Evolutionary conservation across 768 basidiomycete species (phyloP).

Genomic region (Russula ochroleuca): DNA sequence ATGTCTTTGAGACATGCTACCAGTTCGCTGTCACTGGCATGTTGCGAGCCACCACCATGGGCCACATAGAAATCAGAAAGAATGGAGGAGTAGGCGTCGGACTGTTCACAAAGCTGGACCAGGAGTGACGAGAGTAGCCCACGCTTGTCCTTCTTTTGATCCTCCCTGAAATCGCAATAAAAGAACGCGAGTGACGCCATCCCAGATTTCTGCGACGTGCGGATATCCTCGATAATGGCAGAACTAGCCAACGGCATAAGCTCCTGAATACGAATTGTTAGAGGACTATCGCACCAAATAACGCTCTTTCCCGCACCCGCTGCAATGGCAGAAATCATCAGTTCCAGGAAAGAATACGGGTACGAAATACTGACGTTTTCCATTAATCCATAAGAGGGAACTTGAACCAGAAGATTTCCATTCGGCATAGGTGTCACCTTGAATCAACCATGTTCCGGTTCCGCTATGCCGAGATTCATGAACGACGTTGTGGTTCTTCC

Average conservation of each 20-base stretch:
- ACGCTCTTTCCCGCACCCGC: slow-evolving; percentile 12
- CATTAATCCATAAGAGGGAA: slow-evolving; percentile 8
- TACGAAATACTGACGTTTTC: slow-evolving; percentile 2
- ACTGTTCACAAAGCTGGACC: not conserved
- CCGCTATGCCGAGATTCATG: not conserved
- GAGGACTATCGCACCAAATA: not conserved
- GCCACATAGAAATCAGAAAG: not conserved
- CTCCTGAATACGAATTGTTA: not conserved
- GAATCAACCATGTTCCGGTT: not conserved
- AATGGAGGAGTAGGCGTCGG: not conserved
- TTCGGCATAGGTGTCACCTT: not conserved
- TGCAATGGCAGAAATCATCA: not conserved
- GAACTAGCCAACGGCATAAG: not conserved
- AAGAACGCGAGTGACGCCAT: slow-evolving; percentile 1
- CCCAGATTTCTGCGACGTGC: not conserved
- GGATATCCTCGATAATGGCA: not conserved
- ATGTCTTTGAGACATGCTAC: slow-evolving; percentile 2
- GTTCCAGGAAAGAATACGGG: not conserved
- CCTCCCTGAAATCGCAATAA: slow-evolving; percentile 10
- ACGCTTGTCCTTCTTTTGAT: not conserved
- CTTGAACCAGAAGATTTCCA: not conserved
- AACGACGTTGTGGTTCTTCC: not conserved
- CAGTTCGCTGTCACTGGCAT: not conserved
- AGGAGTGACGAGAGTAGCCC: slow-evolving; percentile 6
- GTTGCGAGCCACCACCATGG: not conserved